Evolutionary conservation across 2,329 filamentous ascomycete genomes (phyloP).

Genomic region (Fusarium chaquense): DNA sequence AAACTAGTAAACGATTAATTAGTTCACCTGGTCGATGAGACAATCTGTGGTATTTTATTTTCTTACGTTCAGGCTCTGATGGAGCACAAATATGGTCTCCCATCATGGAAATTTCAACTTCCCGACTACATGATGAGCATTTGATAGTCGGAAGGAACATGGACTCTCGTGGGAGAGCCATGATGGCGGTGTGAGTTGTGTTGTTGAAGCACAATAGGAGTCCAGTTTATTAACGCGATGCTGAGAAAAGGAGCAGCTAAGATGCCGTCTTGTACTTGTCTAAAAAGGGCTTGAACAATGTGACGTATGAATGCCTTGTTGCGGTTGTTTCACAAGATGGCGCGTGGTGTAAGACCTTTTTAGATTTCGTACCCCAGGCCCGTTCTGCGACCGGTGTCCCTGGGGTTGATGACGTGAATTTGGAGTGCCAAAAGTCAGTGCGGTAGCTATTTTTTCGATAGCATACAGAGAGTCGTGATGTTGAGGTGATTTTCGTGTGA

Average conservation of each 20-base stretch:
- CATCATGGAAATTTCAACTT: conserved; percentile 88
- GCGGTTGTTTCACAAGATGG: conserved; percentile 31
- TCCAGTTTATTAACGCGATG: conserved; percentile 5
- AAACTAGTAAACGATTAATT: conserved; percentile 47
- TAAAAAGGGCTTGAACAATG: conserved; percentile 8
- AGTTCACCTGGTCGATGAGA: conserved; percentile 15
- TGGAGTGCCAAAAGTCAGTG: conserved; percentile 27
- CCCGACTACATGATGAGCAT: conserved; percentile 81
- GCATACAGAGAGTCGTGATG: conserved; percentile 4
- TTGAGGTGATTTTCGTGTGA: neutral
- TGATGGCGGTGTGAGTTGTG: conserved; percentile 48
- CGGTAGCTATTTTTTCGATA: conserved; percentile 1
- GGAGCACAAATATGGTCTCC: conserved; percentile 82
- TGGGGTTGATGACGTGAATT: conserved; percentile 41
- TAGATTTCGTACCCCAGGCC: conserved; percentile 48
- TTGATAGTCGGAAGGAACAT: conserved; percentile 85
- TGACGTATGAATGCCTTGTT: conserved; percentile 11
- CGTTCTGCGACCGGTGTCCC: conserved; percentile 46
- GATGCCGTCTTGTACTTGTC: conserved; percentile 5
- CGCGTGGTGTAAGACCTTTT: conserved; percentile 33
- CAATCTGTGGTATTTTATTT: conserved; percentile 25
- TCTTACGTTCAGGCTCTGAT: conserved; percentile 63
- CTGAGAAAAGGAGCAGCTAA: conserved; percentile 26
- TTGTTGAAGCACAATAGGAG: neutral
- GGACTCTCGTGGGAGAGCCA: conserved; percentile 69